These are phyloP conservation scores for Suillus fuscotomentosus DNA, from an alignment of 768 basidiomycete genomes.

Conservation along the genomic window DNA sequence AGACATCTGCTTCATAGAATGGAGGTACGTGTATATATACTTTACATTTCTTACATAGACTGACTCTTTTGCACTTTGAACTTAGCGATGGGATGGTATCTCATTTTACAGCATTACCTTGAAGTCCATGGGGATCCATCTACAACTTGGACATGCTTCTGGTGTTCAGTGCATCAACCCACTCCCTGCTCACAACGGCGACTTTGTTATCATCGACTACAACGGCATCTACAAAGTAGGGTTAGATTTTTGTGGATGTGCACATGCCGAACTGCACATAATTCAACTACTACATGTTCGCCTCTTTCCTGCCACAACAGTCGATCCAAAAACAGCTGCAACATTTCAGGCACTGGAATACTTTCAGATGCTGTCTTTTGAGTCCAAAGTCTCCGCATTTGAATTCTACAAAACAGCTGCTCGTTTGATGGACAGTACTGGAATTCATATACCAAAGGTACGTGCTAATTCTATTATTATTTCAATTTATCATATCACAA, in stretches of 20 bases:
- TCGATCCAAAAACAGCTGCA: background rate
- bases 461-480: background rate
- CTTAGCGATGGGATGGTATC: no score
- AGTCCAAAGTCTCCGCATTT: background rate
- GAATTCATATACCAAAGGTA: background rate
- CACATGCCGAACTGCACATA: background rate
- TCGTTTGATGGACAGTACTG: background rate
- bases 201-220: conserved; percentile 19
- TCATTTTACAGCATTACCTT: no score
- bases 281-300: conserved; percentile 10
- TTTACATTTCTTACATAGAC: no score
- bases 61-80: no score
- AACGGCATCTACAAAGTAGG: conserved; percentile 22
- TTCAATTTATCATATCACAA: background rate
- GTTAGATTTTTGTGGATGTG: conserved; percentile 15
- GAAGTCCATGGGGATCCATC: no score
- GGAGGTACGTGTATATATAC: no score
- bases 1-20: no score
- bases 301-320: background rate
- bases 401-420: background rate
- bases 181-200: no score
- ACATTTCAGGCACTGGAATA: background rate
- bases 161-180: no score
- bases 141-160: no score
- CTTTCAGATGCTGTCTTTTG: background rate